These are phyloP conservation scores for Allodekkera sacchari DNA, from an alignment of 805 yeast genomes.

Conservation along the genomic window DNA sequence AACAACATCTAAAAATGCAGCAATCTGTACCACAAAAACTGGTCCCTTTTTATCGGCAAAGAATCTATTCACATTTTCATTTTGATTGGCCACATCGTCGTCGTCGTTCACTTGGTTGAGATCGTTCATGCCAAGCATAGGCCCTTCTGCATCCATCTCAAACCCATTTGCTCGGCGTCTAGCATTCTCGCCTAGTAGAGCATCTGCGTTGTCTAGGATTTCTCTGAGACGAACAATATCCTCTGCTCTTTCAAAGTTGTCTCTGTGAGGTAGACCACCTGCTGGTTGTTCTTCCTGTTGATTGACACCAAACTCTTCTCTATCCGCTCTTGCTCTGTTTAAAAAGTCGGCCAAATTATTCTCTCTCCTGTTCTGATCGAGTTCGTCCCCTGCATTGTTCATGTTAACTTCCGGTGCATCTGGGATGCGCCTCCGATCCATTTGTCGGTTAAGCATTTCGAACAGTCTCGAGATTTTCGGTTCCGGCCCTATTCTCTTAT, in stretches of 20 bases:
- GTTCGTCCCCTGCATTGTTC: background rate
- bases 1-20: conserved; percentile 16
- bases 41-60: conserved; percentile 8
- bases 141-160: too few species aligned
- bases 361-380: background rate
- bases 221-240: too few species aligned
- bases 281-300: background rate
- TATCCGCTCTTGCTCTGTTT: background rate
- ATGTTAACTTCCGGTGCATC: too few species aligned
- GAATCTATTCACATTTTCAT: background rate
- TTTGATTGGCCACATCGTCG: background rate
- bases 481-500: conserved; percentile 52
- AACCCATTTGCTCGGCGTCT: too few species aligned
- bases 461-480: conserved; percentile 24
- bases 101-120: background rate
- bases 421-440: background rate
- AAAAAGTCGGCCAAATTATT: background rate
- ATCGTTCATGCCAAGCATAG: too few species aligned
- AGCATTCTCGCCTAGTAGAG: too few species aligned
- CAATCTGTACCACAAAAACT: conserved; percentile 11
- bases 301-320: background rate
- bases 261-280: too few species aligned
- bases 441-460: conserved; percentile 1
- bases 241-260: too few species aligned
- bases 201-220: too few species aligned